Percentiles rank a stretch among this genome's conserved stretches.
Evolutionary conservation across 2,329 filamentous ascomycete genomes (phyloP).

Genomic region (Bipolaris gigantea): DNA sequence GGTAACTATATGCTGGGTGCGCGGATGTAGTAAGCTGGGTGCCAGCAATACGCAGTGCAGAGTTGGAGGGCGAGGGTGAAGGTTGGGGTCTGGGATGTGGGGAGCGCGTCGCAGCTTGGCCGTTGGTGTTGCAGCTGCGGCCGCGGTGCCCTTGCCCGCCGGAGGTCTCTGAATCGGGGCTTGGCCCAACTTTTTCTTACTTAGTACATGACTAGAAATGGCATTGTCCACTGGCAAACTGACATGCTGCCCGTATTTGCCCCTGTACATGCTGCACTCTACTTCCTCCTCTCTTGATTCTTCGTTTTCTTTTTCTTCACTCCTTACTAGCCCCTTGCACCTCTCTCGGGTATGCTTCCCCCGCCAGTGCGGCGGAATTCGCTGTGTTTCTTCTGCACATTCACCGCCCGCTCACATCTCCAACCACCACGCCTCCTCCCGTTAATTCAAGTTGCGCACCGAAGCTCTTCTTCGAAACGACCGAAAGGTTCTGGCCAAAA

Average conservation of each 20-base stretch:
- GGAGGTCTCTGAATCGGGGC: slow-evolving; percentile 14
- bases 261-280: slow-evolving; percentile 2
- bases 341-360: slow-evolving; percentile 30
- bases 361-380: slow-evolving; percentile 32
- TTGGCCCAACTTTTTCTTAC: slow-evolving; percentile 27
- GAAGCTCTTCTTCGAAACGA: neutral
- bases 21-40: neutral
- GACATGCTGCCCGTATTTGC: neutral
- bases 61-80: neutral
- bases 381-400: slow-evolving; percentile 48
- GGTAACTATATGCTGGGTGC: neutral
- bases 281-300: neutral
- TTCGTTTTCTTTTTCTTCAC: neutral
- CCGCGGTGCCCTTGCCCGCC: slow-evolving; percentile 16
- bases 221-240: slow-evolving; percentile 15
- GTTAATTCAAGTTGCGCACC: slow-evolving; percentile 26
- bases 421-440: slow-evolving; percentile 34
- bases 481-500: neutral
- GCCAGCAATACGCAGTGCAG: neutral
- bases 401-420: slow-evolving; percentile 30
- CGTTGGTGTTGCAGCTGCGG: slow-evolving; percentile 19
- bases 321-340: neutral
- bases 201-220: slow-evolving; percentile 6
- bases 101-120: slow-evolving; percentile 25
- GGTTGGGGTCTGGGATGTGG: slow-evolving; percentile 16